Percentiles rank a stretch among this genome's conserved stretches.
These are phyloP conservation scores for Dalbergia oliveri DNA, from an alignment of 306 rosid species.

Conservation along the genomic window DNA sequence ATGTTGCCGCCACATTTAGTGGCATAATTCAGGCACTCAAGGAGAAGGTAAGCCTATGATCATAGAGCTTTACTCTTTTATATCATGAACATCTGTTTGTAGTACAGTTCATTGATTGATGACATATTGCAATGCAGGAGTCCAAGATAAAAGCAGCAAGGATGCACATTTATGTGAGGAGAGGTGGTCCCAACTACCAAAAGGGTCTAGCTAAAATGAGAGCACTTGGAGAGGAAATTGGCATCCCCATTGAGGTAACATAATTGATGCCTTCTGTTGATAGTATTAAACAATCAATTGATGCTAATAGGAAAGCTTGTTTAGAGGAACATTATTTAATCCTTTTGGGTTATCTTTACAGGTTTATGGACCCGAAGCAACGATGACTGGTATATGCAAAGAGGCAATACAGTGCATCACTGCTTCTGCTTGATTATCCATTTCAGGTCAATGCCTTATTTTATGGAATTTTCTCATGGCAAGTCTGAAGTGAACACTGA, in stretches of 20 bases:
- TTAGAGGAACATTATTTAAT: conserved; percentile 26
- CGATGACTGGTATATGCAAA: conserved; percentile 99
- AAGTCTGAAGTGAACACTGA: conserved; percentile 34
- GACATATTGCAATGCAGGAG: conserved; percentile 63
- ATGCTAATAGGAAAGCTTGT: conserved; percentile 19
- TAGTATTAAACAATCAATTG: conserved; percentile 14
- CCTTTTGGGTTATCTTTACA: conserved; percentile 40
- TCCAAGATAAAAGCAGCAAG: conserved; percentile 84
- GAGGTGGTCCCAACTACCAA: conserved; percentile 99
- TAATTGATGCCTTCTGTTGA: background rate
- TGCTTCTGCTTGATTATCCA: conserved; percentile 68
- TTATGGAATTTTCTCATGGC: background rate
- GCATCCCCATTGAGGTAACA: conserved; percentile 91
- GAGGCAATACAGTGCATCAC: conserved; percentile 91
- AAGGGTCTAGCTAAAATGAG: conserved; percentile 91
- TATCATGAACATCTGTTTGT: conserved; percentile 19
- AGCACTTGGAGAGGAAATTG: conserved; percentile 84
- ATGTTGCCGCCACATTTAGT: conserved; percentile 93
- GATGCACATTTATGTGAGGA: conserved; percentile 88
- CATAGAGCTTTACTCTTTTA: background rate
- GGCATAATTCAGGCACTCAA: conserved; percentile 92
- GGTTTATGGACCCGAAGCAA: conserved; percentile 98
- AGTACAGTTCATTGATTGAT: conserved; percentile 38
- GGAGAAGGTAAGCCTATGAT: conserved; percentile 75
- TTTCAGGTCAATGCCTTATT: conserved; percentile 29